Base-by-base conservation (phyloP, 768 basidiomycete species). In the Pleurotus giganteus region DNA sequence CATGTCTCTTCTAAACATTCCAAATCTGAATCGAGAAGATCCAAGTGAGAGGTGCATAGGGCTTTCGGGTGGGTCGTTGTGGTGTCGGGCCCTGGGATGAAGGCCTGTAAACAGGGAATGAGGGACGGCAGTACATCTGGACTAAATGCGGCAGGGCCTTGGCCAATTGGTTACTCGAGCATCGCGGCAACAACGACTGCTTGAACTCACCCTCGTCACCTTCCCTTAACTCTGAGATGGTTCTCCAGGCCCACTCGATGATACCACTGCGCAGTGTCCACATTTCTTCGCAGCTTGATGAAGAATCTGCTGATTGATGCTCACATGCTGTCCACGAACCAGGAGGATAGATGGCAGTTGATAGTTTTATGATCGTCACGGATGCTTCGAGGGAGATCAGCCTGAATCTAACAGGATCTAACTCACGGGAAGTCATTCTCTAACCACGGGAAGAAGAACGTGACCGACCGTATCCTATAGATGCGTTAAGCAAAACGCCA, bases 221-320 rank as follows among this genome's bases (percentile, higher is more conserved):
- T 52, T 88, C 84, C 64, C 83, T 85, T 43, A 91, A 77, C 62
- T 87, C 87, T 4, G 81, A 77, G n/a, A 91, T 80, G 2, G 82
- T 78, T 60, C 85, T 78, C 89, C 90, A 92, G 37, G 83, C 79
- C 91, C 91, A 93, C 42, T 78, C 81, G 2, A 86, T 83, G 26
- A 92, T 72, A 6, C 78, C 79, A 52, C 74, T 79, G 17, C 91
- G 82, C 43, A 88, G 66, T 23, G 64, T 74, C 90, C 90, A 93
- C 43, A 80, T 74, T 58, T 89, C 86, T 29, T 71, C 69, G 19
- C 56, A 62, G 32, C 70, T 61, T 4, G 63, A 56, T 3, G 39
- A 60, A n/a, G 66, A 54, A 24, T 60, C 68, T 1, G 65, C 59
- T 12, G 68, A 52, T 12, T 56, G 19, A 26, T 53, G 50, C 11